These are phyloP conservation scores for Nakaseomyces nivariensis DNA, from an alignment of 1,139 yeast species.

Conservation along the genomic window DNA sequence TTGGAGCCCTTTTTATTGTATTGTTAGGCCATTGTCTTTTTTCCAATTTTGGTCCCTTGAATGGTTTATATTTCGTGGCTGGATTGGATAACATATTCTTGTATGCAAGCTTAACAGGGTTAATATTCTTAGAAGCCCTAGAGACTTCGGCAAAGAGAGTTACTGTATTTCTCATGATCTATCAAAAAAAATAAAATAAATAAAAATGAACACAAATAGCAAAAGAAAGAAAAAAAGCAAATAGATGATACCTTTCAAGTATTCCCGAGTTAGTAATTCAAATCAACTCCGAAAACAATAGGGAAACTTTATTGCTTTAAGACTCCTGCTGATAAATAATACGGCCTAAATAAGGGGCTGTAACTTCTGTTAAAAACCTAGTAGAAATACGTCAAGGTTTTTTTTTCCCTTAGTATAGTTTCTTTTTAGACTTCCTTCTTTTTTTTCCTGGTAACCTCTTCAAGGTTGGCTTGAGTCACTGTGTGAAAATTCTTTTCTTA, in stretches of 20 bases:
- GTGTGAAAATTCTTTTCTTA: too few species aligned
- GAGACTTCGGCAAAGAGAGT: slow-evolving; percentile 7
- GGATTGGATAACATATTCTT: slow-evolving; percentile 61
- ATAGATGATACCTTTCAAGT: background rate
- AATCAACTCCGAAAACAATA: background rate
- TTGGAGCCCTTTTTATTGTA: slow-evolving; percentile 68
- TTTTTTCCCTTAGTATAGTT: too few species aligned
- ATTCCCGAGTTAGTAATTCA: background rate
- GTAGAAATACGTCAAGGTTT: too few species aligned
- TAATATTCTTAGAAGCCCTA: slow-evolving; percentile 20
- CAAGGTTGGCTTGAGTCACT: too few species aligned
- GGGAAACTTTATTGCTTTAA: too few species aligned
- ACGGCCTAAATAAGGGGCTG: too few species aligned
- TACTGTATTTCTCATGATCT: background rate
- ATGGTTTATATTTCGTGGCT: slow-evolving; percentile 61
- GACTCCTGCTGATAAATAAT: too few species aligned
- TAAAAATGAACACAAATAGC: background rate
- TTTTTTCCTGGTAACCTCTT: too few species aligned
- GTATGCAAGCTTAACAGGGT: slow-evolving; percentile 29
- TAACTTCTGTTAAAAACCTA: too few species aligned
- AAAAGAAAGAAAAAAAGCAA: background rate
- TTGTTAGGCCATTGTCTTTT: slow-evolving; percentile 84
- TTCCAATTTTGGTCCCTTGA: slow-evolving; percentile 56
- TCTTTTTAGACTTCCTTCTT: too few species aligned
- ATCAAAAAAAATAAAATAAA: background rate